These are phyloP conservation scores for Fusarium virguliforme DNA, from an alignment of 2,329 filamentous ascomycete species.

Conservation along the genomic window DNA sequence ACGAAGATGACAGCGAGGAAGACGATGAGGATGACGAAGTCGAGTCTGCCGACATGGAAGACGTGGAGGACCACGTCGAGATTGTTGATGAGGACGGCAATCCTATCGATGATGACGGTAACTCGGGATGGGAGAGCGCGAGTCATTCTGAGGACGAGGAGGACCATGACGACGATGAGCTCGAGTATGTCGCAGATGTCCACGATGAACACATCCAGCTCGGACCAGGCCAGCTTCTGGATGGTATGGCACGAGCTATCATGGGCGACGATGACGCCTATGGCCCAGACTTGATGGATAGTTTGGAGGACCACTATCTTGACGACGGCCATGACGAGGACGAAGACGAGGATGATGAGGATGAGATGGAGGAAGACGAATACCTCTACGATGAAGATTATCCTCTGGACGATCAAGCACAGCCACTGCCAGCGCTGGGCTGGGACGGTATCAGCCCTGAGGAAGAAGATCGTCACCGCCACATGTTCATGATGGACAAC, in stretches of 20 bases:
- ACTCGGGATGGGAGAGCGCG: conserved; percentile 74
- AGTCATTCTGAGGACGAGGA: conserved; percentile 71
- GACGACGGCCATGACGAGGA: conserved; percentile 74
- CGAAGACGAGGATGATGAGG: conserved; percentile 75
- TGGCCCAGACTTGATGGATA: conserved; percentile 68
- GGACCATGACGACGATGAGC: conserved; percentile 68
- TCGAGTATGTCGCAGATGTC: conserved; percentile 70
- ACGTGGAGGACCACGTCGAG: conserved; percentile 69
- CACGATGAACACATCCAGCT: conserved; percentile 69
- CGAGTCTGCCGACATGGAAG: conserved; percentile 64
- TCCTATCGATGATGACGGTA: conserved; percentile 72
- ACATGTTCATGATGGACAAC: conserved; percentile 68
- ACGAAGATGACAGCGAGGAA: conserved; percentile 74
- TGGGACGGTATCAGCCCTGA: conserved; percentile 73
- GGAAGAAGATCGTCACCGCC: conserved; percentile 64
- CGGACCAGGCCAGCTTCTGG: conserved; percentile 63
- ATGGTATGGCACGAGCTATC: conserved; percentile 71
- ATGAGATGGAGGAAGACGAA: conserved; percentile 79
- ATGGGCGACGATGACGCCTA: conserved; percentile 67
- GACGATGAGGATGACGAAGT: conserved; percentile 68
- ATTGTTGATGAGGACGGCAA: conserved; percentile 77
- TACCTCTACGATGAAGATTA: conserved; percentile 75
- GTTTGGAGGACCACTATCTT: conserved; percentile 68
- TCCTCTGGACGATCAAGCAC: conserved; percentile 64
- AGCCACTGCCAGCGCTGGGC: conserved; percentile 66